These are phyloP conservation scores for Venturia oleaginea DNA, from an alignment of 2,329 filamentous ascomycete species.

Conservation along the genomic window DNA sequence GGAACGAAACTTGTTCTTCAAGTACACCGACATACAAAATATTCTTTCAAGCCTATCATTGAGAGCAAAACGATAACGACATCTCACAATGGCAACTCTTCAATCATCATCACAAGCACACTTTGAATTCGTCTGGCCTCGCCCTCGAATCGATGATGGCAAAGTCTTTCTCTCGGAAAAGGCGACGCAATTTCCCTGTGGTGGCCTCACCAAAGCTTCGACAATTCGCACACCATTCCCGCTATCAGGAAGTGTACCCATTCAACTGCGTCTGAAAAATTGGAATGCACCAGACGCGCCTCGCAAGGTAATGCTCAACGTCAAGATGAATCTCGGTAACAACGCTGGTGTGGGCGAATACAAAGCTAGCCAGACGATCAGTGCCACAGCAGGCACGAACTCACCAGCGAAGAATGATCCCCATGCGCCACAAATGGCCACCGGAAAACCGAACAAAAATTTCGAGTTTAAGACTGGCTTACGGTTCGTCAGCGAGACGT, in stretches of 20 bases:
- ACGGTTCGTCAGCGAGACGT: background rate
- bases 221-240: background rate
- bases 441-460: background rate
- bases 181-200: background rate
- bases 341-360: background rate
- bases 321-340: background rate
- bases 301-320: background rate
- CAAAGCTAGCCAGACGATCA: background rate
- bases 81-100: background rate
- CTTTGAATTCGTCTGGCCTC: slow-evolving; percentile 2
- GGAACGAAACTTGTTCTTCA: slow-evolving; percentile 2
- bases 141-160: background rate
- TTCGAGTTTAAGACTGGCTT: background rate
- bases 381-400: background rate
- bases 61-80: background rate
- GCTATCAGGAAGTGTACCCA: background rate
- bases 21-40: background rate
- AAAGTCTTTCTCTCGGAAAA: background rate
- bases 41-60: background rate
- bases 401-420: background rate
- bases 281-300: background rate
- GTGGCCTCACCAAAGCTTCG: background rate
- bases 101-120: background rate
- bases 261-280: background rate
- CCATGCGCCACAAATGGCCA: background rate